Evolutionary conservation across 2,329 filamentous ascomycete species (phyloP).

Genomic region (Pezicula carpinea): DNA sequence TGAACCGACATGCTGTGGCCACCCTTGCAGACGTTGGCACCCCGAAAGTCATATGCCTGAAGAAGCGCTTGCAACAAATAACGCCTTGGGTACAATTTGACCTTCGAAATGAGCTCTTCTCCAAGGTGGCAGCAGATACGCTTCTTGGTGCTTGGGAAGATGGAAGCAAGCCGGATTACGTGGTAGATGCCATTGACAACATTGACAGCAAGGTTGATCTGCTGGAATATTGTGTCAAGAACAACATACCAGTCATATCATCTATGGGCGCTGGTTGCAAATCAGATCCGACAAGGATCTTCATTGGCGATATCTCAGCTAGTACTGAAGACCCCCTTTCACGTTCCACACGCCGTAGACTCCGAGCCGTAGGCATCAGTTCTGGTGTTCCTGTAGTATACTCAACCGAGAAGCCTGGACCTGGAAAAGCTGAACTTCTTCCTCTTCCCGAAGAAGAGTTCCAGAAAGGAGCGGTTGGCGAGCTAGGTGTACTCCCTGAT

Average conservation of each 20-base stretch:
- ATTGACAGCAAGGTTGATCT: constrained; percentile 94
- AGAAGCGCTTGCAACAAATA: constrained; percentile 75
- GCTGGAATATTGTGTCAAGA: constrained; percentile 78
- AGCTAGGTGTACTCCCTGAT: constrained; percentile 83
- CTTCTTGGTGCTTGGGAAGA: constrained; percentile 64
- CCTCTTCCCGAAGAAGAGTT: constrained; percentile 87
- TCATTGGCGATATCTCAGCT: constrained; percentile 84
- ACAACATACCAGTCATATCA: constrained; percentile 77
- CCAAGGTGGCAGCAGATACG: constrained; percentile 56
- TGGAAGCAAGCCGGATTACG: constrained; percentile 68
- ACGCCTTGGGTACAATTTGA: constrained; percentile 92
- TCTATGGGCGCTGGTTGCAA: constrained; percentile 97
- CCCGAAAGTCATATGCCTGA: constrained; percentile 83
- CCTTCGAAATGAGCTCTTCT: constrained; percentile 78
- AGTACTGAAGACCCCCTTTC: constrained; percentile 88
- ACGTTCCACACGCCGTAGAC: constrained; percentile 73
- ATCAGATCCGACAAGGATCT: constrained; percentile 75
- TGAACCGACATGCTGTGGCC: constrained; percentile 94
- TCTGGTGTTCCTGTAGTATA: constrained; percentile 88
- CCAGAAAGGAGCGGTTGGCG: constrained; percentile 76
- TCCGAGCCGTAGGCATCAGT: constrained; percentile 67
- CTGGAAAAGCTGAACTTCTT: constrained; percentile 85
- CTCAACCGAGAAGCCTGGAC: constrained; percentile 83
- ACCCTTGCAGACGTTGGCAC: constrained; percentile 91
- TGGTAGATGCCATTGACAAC: constrained; percentile 98